These are phyloP conservation scores for Houttuynia cordata DNA, from an alignment of 164 flowering plant species.

Conservation along the genomic window DNA sequence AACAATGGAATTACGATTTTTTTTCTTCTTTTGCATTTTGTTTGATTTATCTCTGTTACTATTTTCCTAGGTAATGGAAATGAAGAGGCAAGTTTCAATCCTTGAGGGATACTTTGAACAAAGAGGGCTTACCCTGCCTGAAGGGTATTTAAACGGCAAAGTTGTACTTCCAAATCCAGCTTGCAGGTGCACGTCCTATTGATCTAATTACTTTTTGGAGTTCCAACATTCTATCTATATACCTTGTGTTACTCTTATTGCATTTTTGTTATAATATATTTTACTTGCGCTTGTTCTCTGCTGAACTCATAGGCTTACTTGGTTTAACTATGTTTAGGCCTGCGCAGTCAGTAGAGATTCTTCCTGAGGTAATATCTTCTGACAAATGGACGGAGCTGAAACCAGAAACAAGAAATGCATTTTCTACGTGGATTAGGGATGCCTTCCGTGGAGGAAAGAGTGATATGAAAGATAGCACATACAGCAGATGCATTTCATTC, in stretches of 20 bases:
- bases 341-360: constrained; percentile 28
- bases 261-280: neutral
- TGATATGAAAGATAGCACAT: constrained; percentile 57
- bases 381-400: constrained; percentile 62
- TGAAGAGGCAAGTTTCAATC: constrained; percentile 41
- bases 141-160: constrained; percentile 60
- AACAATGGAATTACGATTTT: neutral
- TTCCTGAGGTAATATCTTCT: constrained; percentile 68
- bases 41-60: too few relatives aligned
- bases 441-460: constrained; percentile 58
- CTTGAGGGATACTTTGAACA: constrained; percentile 90
- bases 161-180: constrained; percentile 78
- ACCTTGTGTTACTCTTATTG: neutral
- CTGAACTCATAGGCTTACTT: neutral
- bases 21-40: neutral
- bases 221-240: too few relatives aligned
- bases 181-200: constrained; percentile 30
- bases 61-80: constrained; percentile 46
- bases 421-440: constrained; percentile 83
- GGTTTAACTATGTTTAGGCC: constrained; percentile 28
- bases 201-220: neutral
- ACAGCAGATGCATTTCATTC: constrained; percentile 51
- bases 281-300: neutral
- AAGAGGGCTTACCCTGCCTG: constrained; percentile 66
- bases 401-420: constrained; percentile 38